A percentile compares a stretch with the other conserved stretches of the same genome.
Conservation (phyloP, 768 basidiomycete species). For the Russula vinacea region DNA sequence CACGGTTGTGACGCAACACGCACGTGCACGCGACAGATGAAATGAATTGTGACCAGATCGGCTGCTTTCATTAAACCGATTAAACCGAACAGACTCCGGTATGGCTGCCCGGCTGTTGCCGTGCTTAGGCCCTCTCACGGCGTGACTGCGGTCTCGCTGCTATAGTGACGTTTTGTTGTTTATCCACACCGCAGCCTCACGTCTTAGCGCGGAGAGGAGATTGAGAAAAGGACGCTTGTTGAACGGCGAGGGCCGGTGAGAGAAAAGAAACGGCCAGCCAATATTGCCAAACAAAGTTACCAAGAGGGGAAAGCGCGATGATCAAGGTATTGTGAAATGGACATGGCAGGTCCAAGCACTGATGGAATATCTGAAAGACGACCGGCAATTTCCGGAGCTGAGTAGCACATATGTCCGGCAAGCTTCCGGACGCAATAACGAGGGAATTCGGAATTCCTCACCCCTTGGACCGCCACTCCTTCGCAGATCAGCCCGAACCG, state of each 20-base stretch:
- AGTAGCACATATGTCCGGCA: slow-evolving; percentile 20
- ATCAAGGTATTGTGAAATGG: slow-evolving; percentile 19
- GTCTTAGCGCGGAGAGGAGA: neutral
- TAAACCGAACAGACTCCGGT: slow-evolving; percentile 19
- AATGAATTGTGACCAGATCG: slow-evolving; percentile 12
- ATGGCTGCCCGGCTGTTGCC: slow-evolving; percentile 4
- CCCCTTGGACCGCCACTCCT: slow-evolving; percentile 4
- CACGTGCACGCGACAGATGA: neutral
- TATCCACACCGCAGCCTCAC: neutral
- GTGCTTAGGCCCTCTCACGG: neutral
- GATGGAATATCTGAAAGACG: slow-evolving; percentile 18
- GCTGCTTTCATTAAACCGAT: slow-evolving; percentile 10
- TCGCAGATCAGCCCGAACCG: slow-evolving; percentile 21
- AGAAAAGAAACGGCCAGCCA: neutral
- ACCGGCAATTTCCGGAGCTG: slow-evolving; percentile 15
- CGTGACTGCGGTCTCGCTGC: neutral
- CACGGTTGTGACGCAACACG: neutral
- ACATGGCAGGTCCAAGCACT: too few relatives aligned
- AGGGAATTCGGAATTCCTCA: slow-evolving; percentile 21
- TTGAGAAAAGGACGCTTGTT: neutral
- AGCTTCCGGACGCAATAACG: slow-evolving; percentile 25
- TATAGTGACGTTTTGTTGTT: neutral
- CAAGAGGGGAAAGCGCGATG: slow-evolving; percentile 22
- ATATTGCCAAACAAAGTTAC: slow-evolving; percentile 15
- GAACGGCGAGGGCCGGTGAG: neutral